Evolutionary conservation across 805 yeast species (phyloP).

Genomic region (Yarrowia bubula): DNA sequence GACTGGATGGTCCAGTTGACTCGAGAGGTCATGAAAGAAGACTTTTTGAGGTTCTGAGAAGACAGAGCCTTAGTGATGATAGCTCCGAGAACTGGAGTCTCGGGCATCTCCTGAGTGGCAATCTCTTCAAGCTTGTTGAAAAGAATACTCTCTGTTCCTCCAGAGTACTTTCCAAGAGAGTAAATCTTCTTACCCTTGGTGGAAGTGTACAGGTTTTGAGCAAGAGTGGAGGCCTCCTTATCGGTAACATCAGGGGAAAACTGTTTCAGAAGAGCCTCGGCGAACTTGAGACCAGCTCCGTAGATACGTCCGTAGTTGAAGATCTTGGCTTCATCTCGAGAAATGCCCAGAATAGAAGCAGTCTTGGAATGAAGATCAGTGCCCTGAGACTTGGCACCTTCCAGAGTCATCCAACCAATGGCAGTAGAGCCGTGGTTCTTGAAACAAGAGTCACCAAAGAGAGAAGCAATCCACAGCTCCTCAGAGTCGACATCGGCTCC

Average conservation of each 20-base stretch:
- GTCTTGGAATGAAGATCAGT: constrained; percentile 96
- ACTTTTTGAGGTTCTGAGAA: constrained; percentile 59
- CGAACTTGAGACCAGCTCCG: constrained; percentile 95
- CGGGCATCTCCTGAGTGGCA: constrained; percentile 76
- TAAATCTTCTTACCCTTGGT: constrained; percentile 68
- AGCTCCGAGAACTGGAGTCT: constrained; percentile 91
- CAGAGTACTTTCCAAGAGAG: constrained; percentile 41
- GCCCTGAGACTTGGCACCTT: constrained; percentile 86
- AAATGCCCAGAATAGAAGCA: constrained; percentile 82
- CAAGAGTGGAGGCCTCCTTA: constrained; percentile 61
- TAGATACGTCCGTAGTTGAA: constrained; percentile 96
- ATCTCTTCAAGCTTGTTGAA: constrained; percentile 85
- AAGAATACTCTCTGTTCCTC: constrained; percentile 91
- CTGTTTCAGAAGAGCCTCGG: constrained; percentile 76
- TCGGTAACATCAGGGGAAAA: constrained; percentile 73
- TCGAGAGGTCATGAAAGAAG: constrained; percentile 78
- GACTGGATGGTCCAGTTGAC: constrained; percentile 98
- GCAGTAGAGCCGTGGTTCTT: constrained; percentile 94
- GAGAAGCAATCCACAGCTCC: constrained; percentile 95
- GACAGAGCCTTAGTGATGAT: constrained; percentile 84
- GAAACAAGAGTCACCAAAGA: constrained; percentile 89
- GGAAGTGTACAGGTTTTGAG: constrained; percentile 65
- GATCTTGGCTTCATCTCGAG: constrained; percentile 87
- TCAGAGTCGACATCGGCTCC: constrained; percentile 99
- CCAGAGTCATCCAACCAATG: constrained; percentile 98